phyloP scores from a whole-genome alignment of 2,329 filamentous ascomycete species.

The Pseudocercospora ulei region DNA sequence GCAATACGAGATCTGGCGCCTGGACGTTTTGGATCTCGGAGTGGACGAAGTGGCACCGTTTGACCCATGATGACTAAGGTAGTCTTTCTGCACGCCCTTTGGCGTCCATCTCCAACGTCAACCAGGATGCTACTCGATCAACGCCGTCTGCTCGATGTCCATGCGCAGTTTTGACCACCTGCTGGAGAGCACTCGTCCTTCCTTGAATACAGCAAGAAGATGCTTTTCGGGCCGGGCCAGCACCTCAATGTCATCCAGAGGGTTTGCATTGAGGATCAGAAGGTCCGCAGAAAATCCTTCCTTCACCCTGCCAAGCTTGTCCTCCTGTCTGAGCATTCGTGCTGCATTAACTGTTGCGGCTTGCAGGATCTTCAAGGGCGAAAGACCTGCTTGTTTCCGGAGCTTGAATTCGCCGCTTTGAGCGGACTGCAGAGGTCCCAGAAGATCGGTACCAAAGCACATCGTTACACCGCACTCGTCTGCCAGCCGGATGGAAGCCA shows the following conservation, averaged over 20 bases:
- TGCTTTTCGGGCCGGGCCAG: conserved; percentile 43
- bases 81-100: too few species aligned
- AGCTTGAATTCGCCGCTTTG: conserved; percentile 46
- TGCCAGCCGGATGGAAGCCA: conserved; percentile 43
- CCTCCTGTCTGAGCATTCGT: conserved; percentile 41
- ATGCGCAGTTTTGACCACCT: conserved; percentile 28
- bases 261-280: conserved; percentile 46
- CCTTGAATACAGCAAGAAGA: conserved; percentile 47
- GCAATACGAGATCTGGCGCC: conserved; percentile 40
- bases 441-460: conserved; percentile 49
- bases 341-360: conserved; percentile 48
- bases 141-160: conserved; percentile 18
- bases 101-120: not conserved
- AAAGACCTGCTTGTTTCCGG: conserved; percentile 39
- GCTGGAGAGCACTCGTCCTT: conserved; percentile 42
- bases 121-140: conserved; percentile 15
- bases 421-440: conserved; percentile 43
- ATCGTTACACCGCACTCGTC: conserved; percentile 47
- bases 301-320: conserved; percentile 44
- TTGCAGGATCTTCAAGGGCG: conserved; percentile 40
- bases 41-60: conserved; percentile 23
- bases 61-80: conserved; percentile 12
- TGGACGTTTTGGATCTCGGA: conserved; percentile 35
- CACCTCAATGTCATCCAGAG: conserved; percentile 47
- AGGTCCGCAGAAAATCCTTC: conserved; percentile 47